Evolutionary conservation across 2,329 filamentous ascomycete species (phyloP), one percentile per base, ranked within the genome.

Genomic region (Botrytis hyacinthi): DNA sequence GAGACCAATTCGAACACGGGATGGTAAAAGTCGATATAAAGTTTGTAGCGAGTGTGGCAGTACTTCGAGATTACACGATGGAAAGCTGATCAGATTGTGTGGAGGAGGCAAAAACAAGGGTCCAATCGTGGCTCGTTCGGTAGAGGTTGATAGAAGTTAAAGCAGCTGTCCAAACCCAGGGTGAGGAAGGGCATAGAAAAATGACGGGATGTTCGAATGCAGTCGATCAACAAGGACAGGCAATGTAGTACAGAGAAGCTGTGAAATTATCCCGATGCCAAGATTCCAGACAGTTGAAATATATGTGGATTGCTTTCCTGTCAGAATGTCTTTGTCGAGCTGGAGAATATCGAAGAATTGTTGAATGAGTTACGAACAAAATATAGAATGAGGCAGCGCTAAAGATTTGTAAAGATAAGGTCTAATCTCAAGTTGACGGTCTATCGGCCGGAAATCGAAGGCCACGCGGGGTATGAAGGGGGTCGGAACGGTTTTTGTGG

Each of bases 101-200:
- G 71, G 71, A 68, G 62, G 51, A 68, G 71, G 71, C 71, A 32
- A 72, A 68, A 72, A 37, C 51, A 68, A 67, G 70, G 71, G 51
- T 72, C 62, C 12, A 68, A 68, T 68, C 26, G 71, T 60, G 71
- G 71, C 62, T 61, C 48, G 62, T 60, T 48, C 40, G 70, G 62
- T 72, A 72, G 51, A 54, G 62, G 29, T 72, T 40, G 51, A 32
- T 26, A 46, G 48, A 42, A 57, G 35, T 57, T 54, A 68, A 60
- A 72, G 61, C 62, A 72, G 18, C 35, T 59, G 51, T 48, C 35
- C 37, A 46, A 48, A 54, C 26, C 32, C 35, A 54, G 48, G 32
- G 18, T 4, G 26, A 40, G 62, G 57, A 62, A 35, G n/a, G 48
- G 61, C 42, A 72, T 65, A 16, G 26, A 32, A 51, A 32, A 32